These are phyloP conservation scores for Trematosphaeria pertusa DNA, from an alignment of 2,329 filamentous ascomycete genomes.

Conservation along the genomic window DNA sequence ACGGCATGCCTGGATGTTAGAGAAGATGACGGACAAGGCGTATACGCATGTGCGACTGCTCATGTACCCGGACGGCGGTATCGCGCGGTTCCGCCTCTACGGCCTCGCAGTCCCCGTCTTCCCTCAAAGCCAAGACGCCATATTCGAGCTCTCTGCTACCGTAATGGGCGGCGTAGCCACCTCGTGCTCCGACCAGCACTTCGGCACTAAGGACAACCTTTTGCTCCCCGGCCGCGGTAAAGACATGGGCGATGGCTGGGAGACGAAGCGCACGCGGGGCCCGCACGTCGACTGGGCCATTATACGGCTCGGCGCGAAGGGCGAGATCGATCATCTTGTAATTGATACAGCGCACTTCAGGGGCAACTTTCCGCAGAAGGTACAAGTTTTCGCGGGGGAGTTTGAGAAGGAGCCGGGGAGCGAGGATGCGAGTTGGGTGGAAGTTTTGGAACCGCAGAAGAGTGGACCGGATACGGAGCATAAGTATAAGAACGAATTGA, in stretches of 20 bases:
- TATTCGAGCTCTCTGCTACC: constrained; percentile 79
- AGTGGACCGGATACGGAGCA: constrained; percentile 77
- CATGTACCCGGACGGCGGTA: constrained; percentile 87
- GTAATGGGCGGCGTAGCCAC: constrained; percentile 80
- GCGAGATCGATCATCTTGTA: constrained; percentile 69
- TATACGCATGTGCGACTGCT: constrained; percentile 82
- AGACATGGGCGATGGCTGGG: constrained; percentile 91
- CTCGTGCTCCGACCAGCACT: constrained; percentile 82
- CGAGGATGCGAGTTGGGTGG: constrained; percentile 68
- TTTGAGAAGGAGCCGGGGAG: constrained; percentile 64
- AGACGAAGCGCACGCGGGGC: constrained; percentile 76
- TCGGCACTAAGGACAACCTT: constrained; percentile 80
- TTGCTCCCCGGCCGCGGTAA: constrained; percentile 79
- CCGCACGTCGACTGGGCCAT: constrained; percentile 84
- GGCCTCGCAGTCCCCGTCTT: constrained; percentile 79
- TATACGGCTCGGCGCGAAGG: constrained; percentile 72
- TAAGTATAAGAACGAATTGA: constrained; percentile 59
- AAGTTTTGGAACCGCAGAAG: constrained; percentile 71
- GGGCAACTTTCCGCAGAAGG: constrained; percentile 82
- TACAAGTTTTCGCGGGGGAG: constrained; percentile 68
- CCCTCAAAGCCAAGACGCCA: constrained; percentile 67
- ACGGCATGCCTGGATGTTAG: constrained; percentile 75
- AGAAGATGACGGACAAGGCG: constrained; percentile 63
- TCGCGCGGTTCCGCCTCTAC: constrained; percentile 79
- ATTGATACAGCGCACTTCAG: constrained; percentile 85